Evolutionary conservation across 1,284 basidiomycete species (phyloP).

Genomic region (Prillingera fragicola): DNA sequence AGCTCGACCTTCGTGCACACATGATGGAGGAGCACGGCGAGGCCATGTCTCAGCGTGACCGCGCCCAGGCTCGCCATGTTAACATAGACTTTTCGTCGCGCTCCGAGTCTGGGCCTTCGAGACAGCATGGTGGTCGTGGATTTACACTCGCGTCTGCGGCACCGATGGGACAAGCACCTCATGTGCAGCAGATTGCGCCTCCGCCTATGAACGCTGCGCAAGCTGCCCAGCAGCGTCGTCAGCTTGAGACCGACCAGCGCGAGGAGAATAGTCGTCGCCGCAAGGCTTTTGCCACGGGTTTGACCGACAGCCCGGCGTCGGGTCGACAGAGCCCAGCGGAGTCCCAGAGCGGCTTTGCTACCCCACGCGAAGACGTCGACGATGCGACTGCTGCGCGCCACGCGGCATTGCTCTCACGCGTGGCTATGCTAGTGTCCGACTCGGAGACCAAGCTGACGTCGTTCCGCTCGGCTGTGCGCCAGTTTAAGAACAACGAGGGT

Average conservation of each 20-base stretch:
- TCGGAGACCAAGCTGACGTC: conserved; percentile 67
- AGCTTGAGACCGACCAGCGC: conserved; percentile 33
- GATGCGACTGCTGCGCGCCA: conserved; percentile 53
- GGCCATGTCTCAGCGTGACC: conserved; percentile 71
- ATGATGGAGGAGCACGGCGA: conserved; percentile 70
- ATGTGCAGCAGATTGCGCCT: conserved; percentile 35
- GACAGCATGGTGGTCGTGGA: conserved; percentile 23
- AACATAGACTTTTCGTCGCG: conserved; percentile 61
- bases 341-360: conserved; percentile 30
- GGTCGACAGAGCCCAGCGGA: conserved; percentile 9
- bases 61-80: conserved; percentile 69
- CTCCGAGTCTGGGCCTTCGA: conserved; percentile 35
- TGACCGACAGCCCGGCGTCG: conserved; percentile 46
- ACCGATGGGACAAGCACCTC: conserved; percentile 15
- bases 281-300: conserved; percentile 58
- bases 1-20: conserved; percentile 86
- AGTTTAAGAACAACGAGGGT: conserved; percentile 72
- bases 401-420: conserved; percentile 61
- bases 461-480: conserved; percentile 72
- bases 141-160: conserved; percentile 26
- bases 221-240: conserved; percentile 38
- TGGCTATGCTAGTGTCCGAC: conserved; percentile 64
- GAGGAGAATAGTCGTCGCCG: conserved; percentile 38
- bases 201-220: conserved; percentile 37
- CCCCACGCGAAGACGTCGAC: conserved; percentile 45